Evolutionary conservation across 192 early-diverging fungal species (phyloP).

Genomic region (Allomyces macrogynus): DNA sequence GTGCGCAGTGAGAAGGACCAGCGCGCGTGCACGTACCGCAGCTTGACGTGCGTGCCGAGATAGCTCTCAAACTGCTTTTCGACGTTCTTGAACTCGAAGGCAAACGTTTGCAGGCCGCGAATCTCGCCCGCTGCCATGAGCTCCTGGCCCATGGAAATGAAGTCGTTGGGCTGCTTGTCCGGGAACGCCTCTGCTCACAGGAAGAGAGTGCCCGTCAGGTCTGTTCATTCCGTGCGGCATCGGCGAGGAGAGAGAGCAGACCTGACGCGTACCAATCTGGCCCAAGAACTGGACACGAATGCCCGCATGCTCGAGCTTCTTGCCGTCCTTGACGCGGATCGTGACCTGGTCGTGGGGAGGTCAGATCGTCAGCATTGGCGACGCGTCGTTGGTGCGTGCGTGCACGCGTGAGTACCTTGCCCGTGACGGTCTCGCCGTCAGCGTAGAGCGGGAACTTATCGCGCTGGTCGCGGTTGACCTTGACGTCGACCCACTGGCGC

Average conservation of each 20-base stretch:
- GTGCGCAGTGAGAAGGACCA: not conserved
- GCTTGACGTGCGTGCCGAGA: slow-evolving; percentile 92
- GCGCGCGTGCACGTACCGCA: slow-evolving; percentile 33
- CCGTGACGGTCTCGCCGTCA: slow-evolving; percentile 83
- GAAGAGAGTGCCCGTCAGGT: slow-evolving; percentile 1
- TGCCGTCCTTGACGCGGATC: slow-evolving; percentile 65
- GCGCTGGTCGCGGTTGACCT: slow-evolving; percentile 78
- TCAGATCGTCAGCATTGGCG: no score
- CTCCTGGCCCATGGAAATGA: slow-evolving; percentile 80
- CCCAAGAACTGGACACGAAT: slow-evolving; percentile 99
- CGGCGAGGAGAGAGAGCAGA: no score
- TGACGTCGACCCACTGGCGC: slow-evolving; percentile 81
- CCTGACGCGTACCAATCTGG: slow-evolving; percentile 48
- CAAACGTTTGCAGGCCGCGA: slow-evolving; percentile 51
- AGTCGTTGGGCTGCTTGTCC: slow-evolving; percentile 38
- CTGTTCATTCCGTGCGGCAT: slow-evolving; percentile 4
- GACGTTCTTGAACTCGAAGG: slow-evolving; percentile 97
- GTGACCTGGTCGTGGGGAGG: slow-evolving; percentile 26
- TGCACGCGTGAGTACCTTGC: slow-evolving; percentile 45
- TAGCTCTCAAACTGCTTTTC: slow-evolving; percentile 98
- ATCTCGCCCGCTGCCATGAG: slow-evolving; percentile 86
- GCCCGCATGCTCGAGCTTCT: slow-evolving; percentile 88
- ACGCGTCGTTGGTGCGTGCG: no score
- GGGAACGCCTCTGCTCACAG: not conserved
- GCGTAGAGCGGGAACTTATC: slow-evolving; percentile 85